A percentile compares a stretch with the other conserved stretches of the same genome.
phyloP scores from a whole-genome alignment of 192 early-diverging fungal species.

The Linderina pennispora region DNA sequence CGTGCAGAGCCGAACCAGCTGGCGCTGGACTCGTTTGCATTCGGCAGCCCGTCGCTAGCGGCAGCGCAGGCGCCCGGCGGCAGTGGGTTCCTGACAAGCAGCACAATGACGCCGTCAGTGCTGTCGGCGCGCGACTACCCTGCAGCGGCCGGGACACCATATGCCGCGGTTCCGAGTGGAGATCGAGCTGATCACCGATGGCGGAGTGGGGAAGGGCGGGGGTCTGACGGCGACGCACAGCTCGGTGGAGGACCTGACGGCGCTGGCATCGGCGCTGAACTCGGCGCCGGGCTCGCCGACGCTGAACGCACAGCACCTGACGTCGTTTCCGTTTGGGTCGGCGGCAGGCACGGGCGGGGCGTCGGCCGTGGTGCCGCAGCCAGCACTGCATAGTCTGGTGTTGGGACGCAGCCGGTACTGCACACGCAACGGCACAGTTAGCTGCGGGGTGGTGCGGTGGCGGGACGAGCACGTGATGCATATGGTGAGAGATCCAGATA shows the following conservation, averaged over 20 bases:
- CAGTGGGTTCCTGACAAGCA: too few relatives aligned
- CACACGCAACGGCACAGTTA: constrained; percentile 13
- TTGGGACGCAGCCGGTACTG: constrained; percentile 11
- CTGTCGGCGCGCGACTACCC: not conserved
- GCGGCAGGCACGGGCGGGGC: too few relatives aligned
- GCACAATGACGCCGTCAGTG: too few relatives aligned
- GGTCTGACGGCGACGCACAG: constrained; percentile 4
- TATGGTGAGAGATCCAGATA: constrained; percentile 28
- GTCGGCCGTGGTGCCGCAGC: too few relatives aligned
- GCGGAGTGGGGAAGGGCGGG: not conserved
- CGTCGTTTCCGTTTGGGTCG: too few relatives aligned
- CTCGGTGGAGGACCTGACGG: constrained; percentile 15
- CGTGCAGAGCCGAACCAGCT: too few relatives aligned
- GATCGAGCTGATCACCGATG: constrained; percentile 34
- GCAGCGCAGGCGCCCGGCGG: too few relatives aligned
- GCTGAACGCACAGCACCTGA: not conserved
- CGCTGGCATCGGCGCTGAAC: constrained; percentile 6
- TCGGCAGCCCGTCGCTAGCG: too few relatives aligned
- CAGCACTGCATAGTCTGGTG: not conserved
- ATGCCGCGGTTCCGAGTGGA: constrained; percentile 37
- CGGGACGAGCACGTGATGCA: constrained; percentile 24
- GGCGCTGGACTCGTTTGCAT: too few relatives aligned
- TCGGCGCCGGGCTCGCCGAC: constrained; percentile 29
- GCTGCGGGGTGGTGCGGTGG: constrained; percentile 36
- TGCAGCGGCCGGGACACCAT: constrained; percentile 14